These are phyloP conservation scores for Chlorella sp. DNA, from an alignment of 139 green algal genomes.

Conservation along the genomic window DNA sequence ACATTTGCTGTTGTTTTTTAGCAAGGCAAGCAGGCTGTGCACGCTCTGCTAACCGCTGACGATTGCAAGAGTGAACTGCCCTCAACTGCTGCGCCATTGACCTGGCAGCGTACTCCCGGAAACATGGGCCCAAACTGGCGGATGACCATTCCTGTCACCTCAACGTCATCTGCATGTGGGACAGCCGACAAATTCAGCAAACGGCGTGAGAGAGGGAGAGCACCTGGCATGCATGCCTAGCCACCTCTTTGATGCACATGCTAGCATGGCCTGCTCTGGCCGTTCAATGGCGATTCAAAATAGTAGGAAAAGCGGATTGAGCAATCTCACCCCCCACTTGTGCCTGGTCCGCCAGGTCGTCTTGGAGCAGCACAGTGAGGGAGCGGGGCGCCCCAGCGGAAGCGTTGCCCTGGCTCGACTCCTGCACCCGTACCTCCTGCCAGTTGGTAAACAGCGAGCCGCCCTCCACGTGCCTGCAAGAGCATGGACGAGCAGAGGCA, in stretches of 20 bases:
- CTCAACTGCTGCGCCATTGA: slow-evolving; percentile 50
- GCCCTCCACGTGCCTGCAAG: slow-evolving; percentile 28
- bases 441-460: slow-evolving; percentile 52
- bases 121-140: slow-evolving; percentile 64
- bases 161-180: slow-evolving; percentile 75
- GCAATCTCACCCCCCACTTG: slow-evolving; percentile 70
- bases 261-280: too few relatives aligned
- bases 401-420: slow-evolving; percentile 60
- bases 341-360: slow-evolving; percentile 86
- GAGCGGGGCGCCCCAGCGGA: slow-evolving; percentile 68
- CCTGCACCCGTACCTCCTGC: slow-evolving; percentile 86
- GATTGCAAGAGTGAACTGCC: slow-evolving; percentile 20
- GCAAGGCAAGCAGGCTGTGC: background rate
- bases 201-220: background rate
- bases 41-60: too few relatives aligned
- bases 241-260: too few relatives aligned
- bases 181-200: too few relatives aligned
- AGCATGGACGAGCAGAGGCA: background rate
- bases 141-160: slow-evolving; percentile 81
- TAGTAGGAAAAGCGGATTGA: too few relatives aligned
- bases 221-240: background rate
- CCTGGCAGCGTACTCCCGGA: slow-evolving; percentile 70
- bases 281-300: too few relatives aligned
- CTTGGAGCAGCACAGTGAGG: slow-evolving; percentile 78
- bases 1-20: too few relatives aligned